These are phyloP conservation scores for Emericellopsis atlantica DNA, from an alignment of 2,329 filamentous ascomycete genomes.

Conservation along the genomic window DNA sequence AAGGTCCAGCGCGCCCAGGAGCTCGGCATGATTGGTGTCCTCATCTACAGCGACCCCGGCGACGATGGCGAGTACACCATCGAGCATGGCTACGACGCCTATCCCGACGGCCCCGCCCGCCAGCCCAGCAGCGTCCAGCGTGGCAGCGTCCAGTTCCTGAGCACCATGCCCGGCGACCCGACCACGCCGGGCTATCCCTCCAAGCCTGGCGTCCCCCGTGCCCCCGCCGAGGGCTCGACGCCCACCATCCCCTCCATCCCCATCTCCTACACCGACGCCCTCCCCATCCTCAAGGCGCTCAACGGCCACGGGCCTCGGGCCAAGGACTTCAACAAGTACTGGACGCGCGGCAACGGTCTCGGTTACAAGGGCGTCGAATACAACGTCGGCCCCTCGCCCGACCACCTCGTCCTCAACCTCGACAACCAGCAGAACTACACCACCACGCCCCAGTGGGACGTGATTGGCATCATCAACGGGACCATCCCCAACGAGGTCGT, in stretches of 20 bases:
- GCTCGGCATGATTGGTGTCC: constrained; percentile 68
- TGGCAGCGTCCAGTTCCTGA: constrained; percentile 75
- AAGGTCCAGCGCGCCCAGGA: constrained; percentile 80
- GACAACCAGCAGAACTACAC: constrained; percentile 73
- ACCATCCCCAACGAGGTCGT: constrained; percentile 75
- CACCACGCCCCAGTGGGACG: constrained; percentile 77
- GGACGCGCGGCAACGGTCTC: constrained; percentile 60
- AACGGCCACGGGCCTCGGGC: constrained; percentile 79
- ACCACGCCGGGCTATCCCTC: constrained; percentile 92
- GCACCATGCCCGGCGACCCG: constrained; percentile 58
- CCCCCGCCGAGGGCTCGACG: constrained; percentile 55
- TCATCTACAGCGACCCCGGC: constrained; percentile 77
- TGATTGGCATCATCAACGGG: constrained; percentile 86
- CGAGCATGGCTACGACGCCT: constrained; percentile 58
- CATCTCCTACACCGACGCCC: constrained; percentile 75
- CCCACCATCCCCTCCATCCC: constrained; percentile 84
- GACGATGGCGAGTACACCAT: constrained; percentile 70
- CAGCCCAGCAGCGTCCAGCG: constrained; percentile 84
- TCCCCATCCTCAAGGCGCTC: constrained; percentile 79
- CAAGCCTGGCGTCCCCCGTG: constrained; percentile 72
- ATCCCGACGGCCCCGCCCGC: constrained; percentile 73
- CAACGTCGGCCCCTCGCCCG: constrained; percentile 72
- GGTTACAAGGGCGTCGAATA: constrained; percentile 73
- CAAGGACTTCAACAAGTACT: constrained; percentile 58
- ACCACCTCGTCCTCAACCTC: constrained; percentile 57